A percentile compares a stretch with the other conserved stretches of the same genome.
Evolutionary conservation across 106 monocot genomes (phyloP).

Genomic region (Hemerocallis citrina): DNA sequence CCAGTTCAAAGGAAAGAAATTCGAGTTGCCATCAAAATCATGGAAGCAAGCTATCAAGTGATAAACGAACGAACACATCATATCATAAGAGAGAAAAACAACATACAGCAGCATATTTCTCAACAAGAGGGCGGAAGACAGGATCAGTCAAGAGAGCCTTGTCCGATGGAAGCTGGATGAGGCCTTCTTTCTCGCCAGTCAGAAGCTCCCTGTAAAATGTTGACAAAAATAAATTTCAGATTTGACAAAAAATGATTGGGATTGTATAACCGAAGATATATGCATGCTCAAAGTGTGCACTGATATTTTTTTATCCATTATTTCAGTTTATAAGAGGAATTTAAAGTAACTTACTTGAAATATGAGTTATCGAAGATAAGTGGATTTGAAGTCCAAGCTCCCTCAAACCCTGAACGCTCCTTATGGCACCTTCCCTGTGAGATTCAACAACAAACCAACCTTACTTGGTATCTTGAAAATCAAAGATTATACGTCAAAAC

Average conservation of each 20-base stretch:
- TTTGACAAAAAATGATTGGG: not conserved
- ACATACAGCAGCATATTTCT: conserved; percentile 77
- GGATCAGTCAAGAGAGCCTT: conserved; percentile 80
- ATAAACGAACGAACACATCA: no score
- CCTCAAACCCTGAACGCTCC: conserved; percentile 79
- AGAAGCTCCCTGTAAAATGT: conserved; percentile 63
- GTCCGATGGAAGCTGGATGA: conserved; percentile 78
- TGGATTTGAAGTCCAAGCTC: conserved; percentile 68
- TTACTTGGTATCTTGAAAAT: no score
- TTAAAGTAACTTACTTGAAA: conserved; percentile 38
- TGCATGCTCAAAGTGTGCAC: no score
- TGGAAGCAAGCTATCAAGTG: no score
- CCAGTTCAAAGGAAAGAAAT: no score
- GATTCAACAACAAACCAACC: conserved; percentile 1
- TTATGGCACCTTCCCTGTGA: conserved; percentile 78
- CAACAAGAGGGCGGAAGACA: conserved; percentile 72
- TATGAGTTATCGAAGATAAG: conserved; percentile 71
- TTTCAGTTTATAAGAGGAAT: not conserved
- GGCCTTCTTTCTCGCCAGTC: conserved; percentile 78
- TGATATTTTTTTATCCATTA: not conserved
- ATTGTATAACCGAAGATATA: not conserved
- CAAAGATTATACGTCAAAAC: no score
- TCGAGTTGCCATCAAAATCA: no score
- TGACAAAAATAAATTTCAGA: not conserved
- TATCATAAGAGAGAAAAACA: no score